Conservation (phyloP, 352 stramenopile species). For the Phytophthora pistaciae region DNA sequence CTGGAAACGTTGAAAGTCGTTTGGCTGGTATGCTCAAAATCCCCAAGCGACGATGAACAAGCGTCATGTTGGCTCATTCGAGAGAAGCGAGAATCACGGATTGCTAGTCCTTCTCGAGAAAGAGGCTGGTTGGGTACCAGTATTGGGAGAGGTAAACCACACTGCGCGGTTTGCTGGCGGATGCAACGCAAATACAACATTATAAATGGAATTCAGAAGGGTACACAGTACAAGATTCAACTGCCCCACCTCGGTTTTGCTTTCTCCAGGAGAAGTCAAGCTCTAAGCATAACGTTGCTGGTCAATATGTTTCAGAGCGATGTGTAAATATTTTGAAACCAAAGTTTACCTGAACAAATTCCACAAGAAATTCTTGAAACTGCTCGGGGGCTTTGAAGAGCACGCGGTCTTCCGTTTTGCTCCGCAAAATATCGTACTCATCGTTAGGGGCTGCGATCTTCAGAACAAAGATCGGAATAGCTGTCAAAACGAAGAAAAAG, state of each 20-base stretch:
- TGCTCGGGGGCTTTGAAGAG: conserved; percentile 52
- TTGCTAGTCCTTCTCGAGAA: neutral
- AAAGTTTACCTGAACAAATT: conserved; percentile 58
- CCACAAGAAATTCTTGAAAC: conserved; percentile 43
- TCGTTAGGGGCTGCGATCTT: conserved; percentile 51
- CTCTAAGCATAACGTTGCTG: conserved; percentile 6
- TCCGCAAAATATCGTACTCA: conserved; percentile 45
- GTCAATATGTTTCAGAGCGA: neutral
- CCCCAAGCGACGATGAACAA: neutral
- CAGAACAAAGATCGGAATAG: conserved; percentile 80
- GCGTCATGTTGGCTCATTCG: neutral
- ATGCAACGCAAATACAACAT: neutral
- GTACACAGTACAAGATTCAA: neutral
- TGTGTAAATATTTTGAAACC: neutral
- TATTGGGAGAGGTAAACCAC: neutral
- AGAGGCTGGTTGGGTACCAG: neutral
- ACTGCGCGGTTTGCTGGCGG: neutral
- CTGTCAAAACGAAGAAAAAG: conserved; percentile 28
- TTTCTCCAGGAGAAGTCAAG: conserved; percentile 12
- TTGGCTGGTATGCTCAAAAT: neutral
- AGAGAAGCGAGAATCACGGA: neutral
- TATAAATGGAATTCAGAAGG: neutral
- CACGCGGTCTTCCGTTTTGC: conserved; percentile 31
- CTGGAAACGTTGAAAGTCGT: neutral
- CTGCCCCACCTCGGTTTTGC: conserved; percentile 18